Percentiles rank a stretch among this genome's conserved stretches.
These are phyloP conservation scores for Parachaetomium inaequale DNA, from an alignment of 495 filamentous ascomycete species.

Conservation along the genomic window DNA sequence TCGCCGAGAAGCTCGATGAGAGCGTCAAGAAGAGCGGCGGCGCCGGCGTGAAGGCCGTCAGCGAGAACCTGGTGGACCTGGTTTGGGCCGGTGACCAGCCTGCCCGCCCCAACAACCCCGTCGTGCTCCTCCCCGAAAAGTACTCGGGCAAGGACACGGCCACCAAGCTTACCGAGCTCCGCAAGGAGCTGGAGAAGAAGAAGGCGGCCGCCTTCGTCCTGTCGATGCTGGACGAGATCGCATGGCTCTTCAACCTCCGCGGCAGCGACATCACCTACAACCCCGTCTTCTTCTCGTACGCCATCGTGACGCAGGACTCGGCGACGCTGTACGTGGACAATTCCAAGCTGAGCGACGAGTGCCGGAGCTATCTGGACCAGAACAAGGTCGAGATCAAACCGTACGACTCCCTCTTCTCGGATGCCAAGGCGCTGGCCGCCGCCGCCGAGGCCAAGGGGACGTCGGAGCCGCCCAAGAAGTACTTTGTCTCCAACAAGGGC, in stretches of 20 bases:
- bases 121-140: slow-evolving; percentile 64
- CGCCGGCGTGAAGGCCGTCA: slow-evolving; percentile 64
- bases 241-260: slow-evolving; percentile 95
- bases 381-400: slow-evolving; percentile 71
- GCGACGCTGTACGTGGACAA: slow-evolving; percentile 83
- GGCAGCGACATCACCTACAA: slow-evolving; percentile 98
- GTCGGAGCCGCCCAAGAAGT: slow-evolving; percentile 56
- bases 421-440: slow-evolving; percentile 61
- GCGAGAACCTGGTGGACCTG: slow-evolving; percentile 79
- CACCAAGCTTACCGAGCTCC: slow-evolving; percentile 80
- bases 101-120: slow-evolving; percentile 67
- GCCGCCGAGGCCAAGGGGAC: slow-evolving; percentile 37
- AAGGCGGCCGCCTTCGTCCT: slow-evolving; percentile 85
- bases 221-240: slow-evolving; percentile 95
- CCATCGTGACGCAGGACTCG: slow-evolving; percentile 74
- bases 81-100: slow-evolving; percentile 80
- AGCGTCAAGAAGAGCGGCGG: slow-evolving; percentile 87
- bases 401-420: slow-evolving; percentile 78
- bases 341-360: slow-evolving; percentile 68
- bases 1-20: slow-evolving; percentile 81
- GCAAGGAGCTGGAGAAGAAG: slow-evolving; percentile 89
- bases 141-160: slow-evolving; percentile 80
- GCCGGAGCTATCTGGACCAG: slow-evolving; percentile 64
- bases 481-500: slow-evolving; percentile 79
- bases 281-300: slow-evolving; percentile 98